phyloP scores from a whole-genome alignment of 148 eudicot species.

The Pharnaceum exiguum region DNA sequence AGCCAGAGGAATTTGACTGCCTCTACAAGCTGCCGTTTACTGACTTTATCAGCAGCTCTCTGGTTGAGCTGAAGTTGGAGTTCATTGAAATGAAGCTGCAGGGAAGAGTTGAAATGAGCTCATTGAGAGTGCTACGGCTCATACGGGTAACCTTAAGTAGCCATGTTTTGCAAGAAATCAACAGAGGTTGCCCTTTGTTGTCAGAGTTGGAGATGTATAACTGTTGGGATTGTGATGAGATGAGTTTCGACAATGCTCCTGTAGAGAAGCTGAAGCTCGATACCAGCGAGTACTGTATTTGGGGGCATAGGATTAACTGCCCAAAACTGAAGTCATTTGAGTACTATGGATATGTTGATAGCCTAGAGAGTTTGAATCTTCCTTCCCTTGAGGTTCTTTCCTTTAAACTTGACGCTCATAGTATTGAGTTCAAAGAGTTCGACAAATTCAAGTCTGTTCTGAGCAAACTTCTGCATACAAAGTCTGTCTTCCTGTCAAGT shows the following conservation, averaged over 20 bases:
- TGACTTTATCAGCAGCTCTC: slow-evolving; percentile 11
- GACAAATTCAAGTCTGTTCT: slow-evolving; percentile 4
- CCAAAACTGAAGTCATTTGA: slow-evolving; percentile 7
- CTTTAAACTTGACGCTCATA: not conserved
- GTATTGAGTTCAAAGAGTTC: slow-evolving; percentile 11
- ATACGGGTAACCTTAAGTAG: not conserved
- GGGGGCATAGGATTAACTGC: slow-evolving; percentile 2
- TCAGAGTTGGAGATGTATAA: slow-evolving; percentile 2
- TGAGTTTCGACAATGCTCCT: not conserved
- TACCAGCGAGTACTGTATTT: not conserved
- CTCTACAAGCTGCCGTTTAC: slow-evolving; percentile 9
- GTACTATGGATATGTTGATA: slow-evolving; percentile 3
- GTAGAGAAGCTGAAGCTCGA: slow-evolving; percentile 16
- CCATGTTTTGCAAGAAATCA: not conserved
- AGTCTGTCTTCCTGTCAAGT: slow-evolving; percentile 8
- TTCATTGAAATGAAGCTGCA: not conserved
- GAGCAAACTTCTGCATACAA: slow-evolving; percentile 6
- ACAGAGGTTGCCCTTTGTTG: slow-evolving; percentile 22
- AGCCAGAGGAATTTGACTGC: not conserved
- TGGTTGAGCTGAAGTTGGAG: slow-evolving; percentile 12
- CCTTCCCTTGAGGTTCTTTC: slow-evolving; percentile 2
- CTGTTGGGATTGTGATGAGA: not conserved
- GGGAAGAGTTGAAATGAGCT: slow-evolving; percentile 4
- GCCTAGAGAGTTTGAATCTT: not conserved
- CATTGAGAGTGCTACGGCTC: slow-evolving; percentile 12